Evolutionary conservation across 345 rosid genomes (phyloP).

Genomic region (Populus alba): DNA sequence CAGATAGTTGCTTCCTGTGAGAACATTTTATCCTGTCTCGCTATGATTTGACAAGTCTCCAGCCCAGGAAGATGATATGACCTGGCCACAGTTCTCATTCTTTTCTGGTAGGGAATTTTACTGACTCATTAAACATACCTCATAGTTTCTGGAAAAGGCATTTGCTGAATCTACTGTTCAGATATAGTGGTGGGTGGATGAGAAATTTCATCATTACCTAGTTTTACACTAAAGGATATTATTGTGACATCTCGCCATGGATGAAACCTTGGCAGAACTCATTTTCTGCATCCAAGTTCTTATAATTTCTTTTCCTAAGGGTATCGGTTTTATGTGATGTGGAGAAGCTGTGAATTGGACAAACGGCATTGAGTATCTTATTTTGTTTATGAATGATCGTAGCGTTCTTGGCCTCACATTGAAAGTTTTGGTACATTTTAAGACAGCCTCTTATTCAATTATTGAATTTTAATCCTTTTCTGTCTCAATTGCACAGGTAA

Average conservation of each 20-base stretch:
- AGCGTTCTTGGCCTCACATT: neutral
- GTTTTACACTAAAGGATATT: neutral
- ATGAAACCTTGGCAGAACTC: neutral
- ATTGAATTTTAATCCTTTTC: neutral
- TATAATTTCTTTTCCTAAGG: neutral
- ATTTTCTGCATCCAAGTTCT: neutral
- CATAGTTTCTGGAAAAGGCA: neutral
- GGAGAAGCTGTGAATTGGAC: neutral
- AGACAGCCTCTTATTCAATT: conserved; percentile 4
- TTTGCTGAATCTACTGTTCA: neutral
- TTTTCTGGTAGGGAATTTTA: neutral
- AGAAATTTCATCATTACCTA: neutral
- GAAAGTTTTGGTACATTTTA: neutral
- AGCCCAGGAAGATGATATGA: neutral
- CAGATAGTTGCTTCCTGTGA: neutral
- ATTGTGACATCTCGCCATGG: neutral
- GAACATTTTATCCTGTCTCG: neutral
- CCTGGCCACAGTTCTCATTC: neutral
- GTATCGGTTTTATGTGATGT: neutral
- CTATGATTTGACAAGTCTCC: neutral
- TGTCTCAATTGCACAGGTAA: conserved; percentile 47
- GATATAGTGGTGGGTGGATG: neutral
- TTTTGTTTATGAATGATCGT: neutral
- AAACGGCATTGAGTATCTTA: neutral
- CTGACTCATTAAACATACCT: neutral